These are phyloP conservation scores for Amesomyces nigricolor DNA, from an alignment of 2,329 filamentous ascomycete species.

Conservation along the genomic window DNA sequence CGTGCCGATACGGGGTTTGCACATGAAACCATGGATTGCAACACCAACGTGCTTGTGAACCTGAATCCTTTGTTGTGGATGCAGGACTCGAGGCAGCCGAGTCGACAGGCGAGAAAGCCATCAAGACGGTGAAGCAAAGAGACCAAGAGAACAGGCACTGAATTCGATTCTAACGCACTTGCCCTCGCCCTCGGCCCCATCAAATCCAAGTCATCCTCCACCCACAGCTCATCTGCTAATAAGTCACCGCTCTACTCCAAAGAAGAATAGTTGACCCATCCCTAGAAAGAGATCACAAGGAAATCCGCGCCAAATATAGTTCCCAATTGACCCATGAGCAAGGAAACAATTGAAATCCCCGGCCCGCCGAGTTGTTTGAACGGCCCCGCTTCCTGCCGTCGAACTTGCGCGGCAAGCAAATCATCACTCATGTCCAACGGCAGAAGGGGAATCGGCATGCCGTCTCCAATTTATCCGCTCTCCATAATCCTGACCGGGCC, in stretches of 20 bases:
- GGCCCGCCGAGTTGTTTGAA: constrained; percentile 15
- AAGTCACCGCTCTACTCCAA: too few species aligned
- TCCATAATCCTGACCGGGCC: constrained; percentile 9
- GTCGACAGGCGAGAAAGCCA: too few species aligned
- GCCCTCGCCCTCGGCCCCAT: too few species aligned
- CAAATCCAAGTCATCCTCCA: too few species aligned
- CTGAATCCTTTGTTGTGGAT: neutral
- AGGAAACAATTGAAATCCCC: constrained; percentile 10
- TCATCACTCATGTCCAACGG: constrained; percentile 28
- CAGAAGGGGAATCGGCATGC: constrained; percentile 19
- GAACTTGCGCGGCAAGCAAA: constrained; percentile 18
- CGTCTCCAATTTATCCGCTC: constrained; percentile 4
- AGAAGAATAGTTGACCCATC: neutral
- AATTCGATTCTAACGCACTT: too few species aligned
- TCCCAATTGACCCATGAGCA: constrained; percentile 6
- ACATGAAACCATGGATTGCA: too few species aligned
- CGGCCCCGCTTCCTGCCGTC: constrained; percentile 19
- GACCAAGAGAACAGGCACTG: too few species aligned
- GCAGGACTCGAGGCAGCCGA: too few species aligned
- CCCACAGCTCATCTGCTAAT: too few species aligned
- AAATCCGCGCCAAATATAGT: constrained; percentile 17
- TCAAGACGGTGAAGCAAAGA: too few species aligned
- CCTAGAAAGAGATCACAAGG: constrained; percentile 13
- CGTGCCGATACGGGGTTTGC: too few species aligned
- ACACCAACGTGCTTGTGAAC: neutral